Percentiles rank a stretch among this genome's conserved stretches.
Conservation (phyloP, 805 yeast genomes). For the Wickerhamomyces hampshirensis region DNA sequence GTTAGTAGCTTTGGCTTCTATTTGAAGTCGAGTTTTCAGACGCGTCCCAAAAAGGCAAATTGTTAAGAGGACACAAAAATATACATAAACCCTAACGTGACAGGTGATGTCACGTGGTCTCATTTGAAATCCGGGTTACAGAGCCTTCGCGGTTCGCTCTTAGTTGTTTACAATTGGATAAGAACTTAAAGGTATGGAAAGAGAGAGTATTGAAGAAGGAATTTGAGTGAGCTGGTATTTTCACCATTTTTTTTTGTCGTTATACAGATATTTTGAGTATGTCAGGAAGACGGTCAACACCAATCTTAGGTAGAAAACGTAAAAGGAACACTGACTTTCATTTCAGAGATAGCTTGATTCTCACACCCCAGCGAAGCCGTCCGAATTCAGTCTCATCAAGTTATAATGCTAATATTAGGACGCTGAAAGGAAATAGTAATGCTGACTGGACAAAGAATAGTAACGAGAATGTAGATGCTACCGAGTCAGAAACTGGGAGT, state of each 20-base stretch:
- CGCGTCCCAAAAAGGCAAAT: not conserved
- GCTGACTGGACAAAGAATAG: slow-evolving; percentile 13
- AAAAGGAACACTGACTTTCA: slow-evolving; percentile 6
- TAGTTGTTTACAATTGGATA: too few species aligned
- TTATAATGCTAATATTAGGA: not conserved
- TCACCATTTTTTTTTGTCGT: too few species aligned
- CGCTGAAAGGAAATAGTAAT: not conserved
- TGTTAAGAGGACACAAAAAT: not conserved
- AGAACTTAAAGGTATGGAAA: too few species aligned
- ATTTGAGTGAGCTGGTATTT: too few species aligned
- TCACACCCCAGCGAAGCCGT: not conserved
- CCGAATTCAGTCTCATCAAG: not conserved
- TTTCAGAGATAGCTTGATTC: not conserved
- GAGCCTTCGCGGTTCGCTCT: too few species aligned
- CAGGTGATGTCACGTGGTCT: too few species aligned
- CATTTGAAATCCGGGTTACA: too few species aligned
- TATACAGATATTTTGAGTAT: not conserved
- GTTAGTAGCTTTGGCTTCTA: too few species aligned
- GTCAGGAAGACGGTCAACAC: slow-evolving; percentile 6
- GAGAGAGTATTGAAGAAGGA: too few species aligned
- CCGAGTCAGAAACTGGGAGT: slow-evolving; percentile 13
- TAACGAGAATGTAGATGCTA: slow-evolving; percentile 10
- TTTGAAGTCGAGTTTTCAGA: too few species aligned
- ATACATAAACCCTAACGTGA: not conserved
- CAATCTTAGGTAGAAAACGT: slow-evolving; percentile 10